Percentiles rank a stretch among this genome's conserved stretches.
Conservation (phyloP, 2,329 filamentous ascomycete species). For the Pestalotiopsis fici region DNA sequence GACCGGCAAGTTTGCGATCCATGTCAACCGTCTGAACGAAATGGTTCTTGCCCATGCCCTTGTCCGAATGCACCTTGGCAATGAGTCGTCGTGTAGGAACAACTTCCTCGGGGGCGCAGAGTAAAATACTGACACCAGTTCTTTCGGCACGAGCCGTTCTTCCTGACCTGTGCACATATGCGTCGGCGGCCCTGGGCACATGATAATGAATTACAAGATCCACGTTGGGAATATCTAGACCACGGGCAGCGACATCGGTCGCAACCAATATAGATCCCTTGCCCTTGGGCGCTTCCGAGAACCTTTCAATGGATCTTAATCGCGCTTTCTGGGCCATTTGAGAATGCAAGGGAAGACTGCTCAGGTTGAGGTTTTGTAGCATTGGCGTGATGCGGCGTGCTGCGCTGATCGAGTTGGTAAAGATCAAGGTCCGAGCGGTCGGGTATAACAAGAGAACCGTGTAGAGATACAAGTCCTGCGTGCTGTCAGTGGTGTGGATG, state of each 20-base stretch:
- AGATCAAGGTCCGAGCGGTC: slow-evolving; percentile 80
- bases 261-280: slow-evolving; percentile 74
- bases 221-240: slow-evolving; percentile 88
- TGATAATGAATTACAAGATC: slow-evolving; percentile 95
- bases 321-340: slow-evolving; percentile 96
- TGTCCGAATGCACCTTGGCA: slow-evolving; percentile 78
- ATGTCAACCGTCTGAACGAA: slow-evolving; percentile 81
- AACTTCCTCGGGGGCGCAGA: slow-evolving; percentile 91
- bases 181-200: slow-evolving; percentile 85
- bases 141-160: slow-evolving; percentile 84
- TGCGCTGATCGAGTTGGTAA: slow-evolving; percentile 93
- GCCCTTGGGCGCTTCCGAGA: slow-evolving; percentile 64
- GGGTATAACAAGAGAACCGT: slow-evolving; percentile 81
- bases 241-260: slow-evolving; percentile 90
- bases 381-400: slow-evolving; percentile 85
- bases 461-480: slow-evolving; percentile 87
- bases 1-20: slow-evolving; percentile 75
- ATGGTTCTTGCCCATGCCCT: slow-evolving; percentile 54
- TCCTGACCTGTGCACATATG: slow-evolving; percentile 93
- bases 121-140: slow-evolving; percentile 78
- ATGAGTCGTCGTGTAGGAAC: slow-evolving; percentile 80
- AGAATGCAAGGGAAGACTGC: slow-evolving; percentile 80
- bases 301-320: slow-evolving; percentile 87
- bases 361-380: slow-evolving; percentile 78
- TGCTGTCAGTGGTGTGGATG: neutral